phyloP scores from a whole-genome alignment of 441 rosid species.

The Populus hybrid region DNA sequence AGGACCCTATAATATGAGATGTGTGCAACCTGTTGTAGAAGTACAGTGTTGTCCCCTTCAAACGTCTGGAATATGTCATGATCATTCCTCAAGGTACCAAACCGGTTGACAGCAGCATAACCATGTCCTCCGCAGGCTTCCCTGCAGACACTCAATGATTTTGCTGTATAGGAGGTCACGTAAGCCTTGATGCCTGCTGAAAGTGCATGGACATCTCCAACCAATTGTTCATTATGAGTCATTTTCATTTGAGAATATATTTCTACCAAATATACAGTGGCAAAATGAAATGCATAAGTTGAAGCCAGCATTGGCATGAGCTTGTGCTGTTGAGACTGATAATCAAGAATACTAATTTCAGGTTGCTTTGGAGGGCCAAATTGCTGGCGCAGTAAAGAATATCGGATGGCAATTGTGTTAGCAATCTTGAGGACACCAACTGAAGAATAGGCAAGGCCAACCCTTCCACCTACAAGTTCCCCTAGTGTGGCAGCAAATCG shows the following conservation, averaged over 20 bases:
- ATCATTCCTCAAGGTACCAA: slow-evolving; percentile 95
- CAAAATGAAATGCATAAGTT: slow-evolving; percentile 90
- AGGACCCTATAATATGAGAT: not conserved
- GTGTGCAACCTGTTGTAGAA: slow-evolving; percentile 78
- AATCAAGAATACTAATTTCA: slow-evolving; percentile 95
- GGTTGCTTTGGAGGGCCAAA: slow-evolving; percentile 97
- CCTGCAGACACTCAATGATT: slow-evolving; percentile 81
- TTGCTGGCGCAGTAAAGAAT: slow-evolving; percentile 87
- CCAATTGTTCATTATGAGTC: slow-evolving; percentile 73
- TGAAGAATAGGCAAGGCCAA: slow-evolving; percentile 88
- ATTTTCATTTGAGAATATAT: slow-evolving; percentile 88
- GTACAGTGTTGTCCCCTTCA: slow-evolving; percentile 99
- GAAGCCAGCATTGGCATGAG: slow-evolving; percentile 99
- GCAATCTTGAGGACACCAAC: slow-evolving; percentile 83
- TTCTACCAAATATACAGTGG: slow-evolving; percentile 66
- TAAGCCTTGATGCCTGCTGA: slow-evolving; percentile 97
- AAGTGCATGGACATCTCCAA: slow-evolving; percentile 88
- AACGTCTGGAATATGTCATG: slow-evolving; percentile 99
- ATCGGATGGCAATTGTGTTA: slow-evolving; percentile 79
- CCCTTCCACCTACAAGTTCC: slow-evolving; percentile 98
- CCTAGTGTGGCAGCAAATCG: slow-evolving; percentile 95
- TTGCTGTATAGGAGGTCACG: slow-evolving; percentile 87
- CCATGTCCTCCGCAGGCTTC: slow-evolving; percentile 99
- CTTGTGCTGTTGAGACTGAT: slow-evolving; percentile 98
- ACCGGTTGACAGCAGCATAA: slow-evolving; percentile 96